Percentiles rank a stretch among this genome's conserved stretches.
Conservation (phyloP, 176 grass and related monocot genomes). For the Zoysia japonica region DNA sequence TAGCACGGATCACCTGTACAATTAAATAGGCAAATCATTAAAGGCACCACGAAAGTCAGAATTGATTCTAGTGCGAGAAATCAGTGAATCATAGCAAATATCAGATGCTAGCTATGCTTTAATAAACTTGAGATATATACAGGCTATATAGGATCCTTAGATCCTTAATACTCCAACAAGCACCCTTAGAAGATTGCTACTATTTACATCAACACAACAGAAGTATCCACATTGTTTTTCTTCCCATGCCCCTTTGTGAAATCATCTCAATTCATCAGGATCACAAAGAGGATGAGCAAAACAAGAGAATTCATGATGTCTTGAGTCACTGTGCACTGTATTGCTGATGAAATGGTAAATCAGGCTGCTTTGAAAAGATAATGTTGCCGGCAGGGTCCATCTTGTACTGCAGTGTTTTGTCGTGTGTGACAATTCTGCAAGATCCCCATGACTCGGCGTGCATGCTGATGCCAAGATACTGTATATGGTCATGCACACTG, state of each 20-base stretch:
- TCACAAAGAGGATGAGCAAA: background rate
- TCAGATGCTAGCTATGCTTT: background rate
- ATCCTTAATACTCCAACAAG: background rate
- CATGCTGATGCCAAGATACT: conserved; percentile 66
- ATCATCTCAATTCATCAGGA: background rate
- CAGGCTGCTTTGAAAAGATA: conserved; percentile 51
- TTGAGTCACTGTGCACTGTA: conserved; percentile 33
- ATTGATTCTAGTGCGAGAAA: background rate
- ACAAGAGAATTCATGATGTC: conserved; percentile 2
- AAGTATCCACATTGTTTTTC: background rate
- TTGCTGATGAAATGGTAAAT: conserved; percentile 32
- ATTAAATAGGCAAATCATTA: background rate
- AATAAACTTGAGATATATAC: conserved; percentile 30
- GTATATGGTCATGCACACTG: conserved; percentile 70
- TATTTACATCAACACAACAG: background rate
- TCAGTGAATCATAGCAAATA: background rate
- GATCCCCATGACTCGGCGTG: conserved; percentile 57
- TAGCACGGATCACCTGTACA: background rate
- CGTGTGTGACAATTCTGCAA: conserved; percentile 59
- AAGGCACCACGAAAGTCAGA: background rate
- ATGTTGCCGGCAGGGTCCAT: conserved; percentile 48
- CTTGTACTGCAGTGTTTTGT: conserved; percentile 38
- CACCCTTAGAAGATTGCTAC: background rate
- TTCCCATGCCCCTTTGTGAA: background rate
- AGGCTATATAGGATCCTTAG: conserved; percentile 6